phyloP scores from a whole-genome alignment of 345 rosid genomes.

The Psidium guajava region DNA sequence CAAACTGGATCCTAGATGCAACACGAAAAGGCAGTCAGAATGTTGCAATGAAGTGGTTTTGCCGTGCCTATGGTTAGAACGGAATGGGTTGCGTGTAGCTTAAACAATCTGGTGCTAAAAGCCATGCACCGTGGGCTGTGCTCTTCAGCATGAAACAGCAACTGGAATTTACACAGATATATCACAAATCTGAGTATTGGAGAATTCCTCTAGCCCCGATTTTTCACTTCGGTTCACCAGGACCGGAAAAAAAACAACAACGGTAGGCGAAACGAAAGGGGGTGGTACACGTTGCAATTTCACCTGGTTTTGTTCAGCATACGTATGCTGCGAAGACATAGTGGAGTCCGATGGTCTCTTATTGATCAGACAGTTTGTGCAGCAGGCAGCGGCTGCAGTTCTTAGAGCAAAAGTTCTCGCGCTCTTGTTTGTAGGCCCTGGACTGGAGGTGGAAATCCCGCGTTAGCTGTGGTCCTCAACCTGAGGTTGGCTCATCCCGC shows the following conservation, averaged over 20 bases:
- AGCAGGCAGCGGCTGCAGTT: neutral
- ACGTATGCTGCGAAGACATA: neutral
- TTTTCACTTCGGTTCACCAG: neutral
- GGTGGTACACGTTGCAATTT: too few relatives aligned
- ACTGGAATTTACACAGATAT: neutral
- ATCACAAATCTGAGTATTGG: neutral
- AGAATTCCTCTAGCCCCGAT: too few relatives aligned
- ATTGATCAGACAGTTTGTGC: neutral
- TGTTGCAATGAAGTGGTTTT: neutral
- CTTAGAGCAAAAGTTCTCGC: neutral
- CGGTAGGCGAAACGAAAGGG: too few relatives aligned
- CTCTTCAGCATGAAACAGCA: neutral
- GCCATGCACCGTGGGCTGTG: neutral
- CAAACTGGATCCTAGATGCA: neutral
- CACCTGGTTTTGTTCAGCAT: neutral
- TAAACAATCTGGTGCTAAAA: neutral
- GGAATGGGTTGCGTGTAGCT: neutral
- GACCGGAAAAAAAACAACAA: neutral
- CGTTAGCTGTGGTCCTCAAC: neutral
- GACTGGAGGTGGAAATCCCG: neutral
- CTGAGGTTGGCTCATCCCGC: neutral
- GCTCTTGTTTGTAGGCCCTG: neutral
- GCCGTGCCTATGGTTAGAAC: neutral
- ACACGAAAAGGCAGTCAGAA: neutral
- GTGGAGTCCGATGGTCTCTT: neutral